phyloP scores from a whole-genome alignment of 176 grass and related monocot genomes.

The Musa itinerans region DNA sequence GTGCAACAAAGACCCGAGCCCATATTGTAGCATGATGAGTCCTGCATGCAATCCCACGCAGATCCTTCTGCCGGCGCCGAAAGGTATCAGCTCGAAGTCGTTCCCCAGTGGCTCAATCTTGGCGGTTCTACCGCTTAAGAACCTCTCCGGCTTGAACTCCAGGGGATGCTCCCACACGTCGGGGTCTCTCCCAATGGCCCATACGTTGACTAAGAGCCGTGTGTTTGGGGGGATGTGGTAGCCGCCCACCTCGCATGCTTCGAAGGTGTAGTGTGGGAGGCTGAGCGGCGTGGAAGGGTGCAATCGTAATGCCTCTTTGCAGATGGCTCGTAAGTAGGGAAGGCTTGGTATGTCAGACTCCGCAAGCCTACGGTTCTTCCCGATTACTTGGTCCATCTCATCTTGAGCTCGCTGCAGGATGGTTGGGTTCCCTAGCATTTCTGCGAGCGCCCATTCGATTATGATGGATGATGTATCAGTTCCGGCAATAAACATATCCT shows the following conservation, averaged over 20 bases:
- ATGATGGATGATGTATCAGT: slow-evolving; percentile 26
- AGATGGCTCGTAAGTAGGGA: slow-evolving; percentile 25
- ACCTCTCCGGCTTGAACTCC: not conserved
- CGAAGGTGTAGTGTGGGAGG: slow-evolving; percentile 14
- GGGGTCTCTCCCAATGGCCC: slow-evolving; percentile 32
- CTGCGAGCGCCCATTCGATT: slow-evolving; percentile 28
- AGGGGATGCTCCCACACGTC: slow-evolving; percentile 21
- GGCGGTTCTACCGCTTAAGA: too few species aligned
- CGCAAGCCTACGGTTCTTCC: slow-evolving; percentile 8
- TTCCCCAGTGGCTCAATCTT: not conserved
- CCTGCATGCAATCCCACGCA: not conserved
- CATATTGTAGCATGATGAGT: slow-evolving; percentile 5
- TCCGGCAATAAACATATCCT: slow-evolving; percentile 32
- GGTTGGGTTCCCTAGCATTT: slow-evolving; percentile 25
- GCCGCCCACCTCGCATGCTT: slow-evolving; percentile 18
- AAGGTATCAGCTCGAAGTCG: slow-evolving; percentile 16
- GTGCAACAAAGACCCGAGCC: slow-evolving; percentile 2
- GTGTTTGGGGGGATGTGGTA: slow-evolving; percentile 19
- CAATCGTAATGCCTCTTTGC: slow-evolving; percentile 31
- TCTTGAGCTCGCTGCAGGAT: slow-evolving; percentile 21
- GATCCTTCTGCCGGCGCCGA: slow-evolving; percentile 12
- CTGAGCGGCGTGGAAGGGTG: slow-evolving; percentile 30
- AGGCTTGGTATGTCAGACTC: slow-evolving; percentile 27
- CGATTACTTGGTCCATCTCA: slow-evolving; percentile 22
- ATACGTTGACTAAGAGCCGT: slow-evolving; percentile 24